A percentile compares a stretch with the other conserved stretches of the same genome.
Conservation (phyloP, 2,329 filamentous ascomycete genomes). For the Hypoxylon sp. region DNA sequence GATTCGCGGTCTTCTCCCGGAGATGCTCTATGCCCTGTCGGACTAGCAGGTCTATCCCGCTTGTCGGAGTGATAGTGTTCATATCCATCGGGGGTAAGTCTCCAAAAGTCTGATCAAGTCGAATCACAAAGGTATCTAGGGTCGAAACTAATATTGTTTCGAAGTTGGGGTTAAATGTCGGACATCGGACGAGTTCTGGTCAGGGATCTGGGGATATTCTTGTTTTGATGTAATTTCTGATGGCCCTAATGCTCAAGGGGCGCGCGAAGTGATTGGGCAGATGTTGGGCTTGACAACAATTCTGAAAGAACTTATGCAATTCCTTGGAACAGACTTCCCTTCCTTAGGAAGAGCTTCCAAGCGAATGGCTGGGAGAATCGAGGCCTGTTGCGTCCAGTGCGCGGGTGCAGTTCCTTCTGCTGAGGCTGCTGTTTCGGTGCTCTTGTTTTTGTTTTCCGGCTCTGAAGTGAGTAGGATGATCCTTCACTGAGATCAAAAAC, state of each 20-base stretch:
- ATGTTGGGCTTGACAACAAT: not conserved
- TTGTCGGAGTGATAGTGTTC: constrained; percentile 33
- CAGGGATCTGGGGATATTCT: not conserved
- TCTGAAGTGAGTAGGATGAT: not conserved
- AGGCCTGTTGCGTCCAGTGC: not conserved
- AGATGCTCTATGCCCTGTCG: constrained; percentile 25
- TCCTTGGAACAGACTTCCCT: not conserved
- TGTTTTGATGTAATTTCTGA: not conserved
- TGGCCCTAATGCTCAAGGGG: not conserved
- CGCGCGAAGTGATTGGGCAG: not conserved
- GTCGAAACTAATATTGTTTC: constrained; percentile 5
- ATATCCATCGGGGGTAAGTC: constrained; percentile 5
- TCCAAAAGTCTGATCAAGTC: not conserved
- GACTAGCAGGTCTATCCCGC: constrained; percentile 31
- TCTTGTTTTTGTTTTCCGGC: not conserved
- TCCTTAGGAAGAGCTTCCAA: not conserved
- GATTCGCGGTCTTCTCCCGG: constrained; percentile 28
- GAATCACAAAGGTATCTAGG: not conserved
- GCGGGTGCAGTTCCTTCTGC: not conserved
- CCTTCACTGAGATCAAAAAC: not conserved
- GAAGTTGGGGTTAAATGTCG: not conserved
- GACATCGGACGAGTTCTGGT: not conserved
- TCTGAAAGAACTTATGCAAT: not conserved
- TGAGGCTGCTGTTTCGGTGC: not conserved
- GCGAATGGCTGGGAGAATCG: not conserved